These are phyloP conservation scores for Plasmodium billcollinsi DNA, from an alignment of 169 alveolate genomes.

Conservation along the genomic window DNA sequence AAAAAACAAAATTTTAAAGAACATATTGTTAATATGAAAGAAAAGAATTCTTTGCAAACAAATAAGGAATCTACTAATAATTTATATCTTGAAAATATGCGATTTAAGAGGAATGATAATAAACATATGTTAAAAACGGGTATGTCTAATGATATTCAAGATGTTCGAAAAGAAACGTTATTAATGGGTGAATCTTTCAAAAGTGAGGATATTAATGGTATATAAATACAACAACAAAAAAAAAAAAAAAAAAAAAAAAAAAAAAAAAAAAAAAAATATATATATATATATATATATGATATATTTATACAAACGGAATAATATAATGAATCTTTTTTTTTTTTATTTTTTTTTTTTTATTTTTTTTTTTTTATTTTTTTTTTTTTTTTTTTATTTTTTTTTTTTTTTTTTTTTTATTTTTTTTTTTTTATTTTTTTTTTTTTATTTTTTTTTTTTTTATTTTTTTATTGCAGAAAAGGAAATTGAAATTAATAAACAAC, in stretches of 20 bases:
- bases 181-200: background rate
- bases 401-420: slow-evolving; percentile 12
- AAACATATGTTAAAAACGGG: background rate
- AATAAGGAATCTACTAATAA: background rate
- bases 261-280: too few species aligned
- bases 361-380: slow-evolving; percentile 10
- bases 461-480: slow-evolving; percentile 26
- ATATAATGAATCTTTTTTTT: background rate
- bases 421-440: slow-evolving; percentile 8
- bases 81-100: background rate
- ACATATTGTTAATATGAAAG: slow-evolving; percentile 3
- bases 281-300: background rate
- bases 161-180: background rate
- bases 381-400: slow-evolving; percentile 5
- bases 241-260: too few species aligned
- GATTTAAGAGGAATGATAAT: background rate
- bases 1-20: slow-evolving; percentile 26
- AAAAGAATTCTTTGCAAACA: slow-evolving; percentile 1
- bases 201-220: slow-evolving; percentile 14
- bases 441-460: slow-evolving; percentile 1
- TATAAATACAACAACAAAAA: background rate
- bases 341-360: slow-evolving; percentile 8
- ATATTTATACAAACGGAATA: background rate
- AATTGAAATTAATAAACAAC: background rate
- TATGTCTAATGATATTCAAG: background rate